phyloP scores from a whole-genome alignment of 768 basidiomycete species.

The Brasilioporus rufonigricans region DNA sequence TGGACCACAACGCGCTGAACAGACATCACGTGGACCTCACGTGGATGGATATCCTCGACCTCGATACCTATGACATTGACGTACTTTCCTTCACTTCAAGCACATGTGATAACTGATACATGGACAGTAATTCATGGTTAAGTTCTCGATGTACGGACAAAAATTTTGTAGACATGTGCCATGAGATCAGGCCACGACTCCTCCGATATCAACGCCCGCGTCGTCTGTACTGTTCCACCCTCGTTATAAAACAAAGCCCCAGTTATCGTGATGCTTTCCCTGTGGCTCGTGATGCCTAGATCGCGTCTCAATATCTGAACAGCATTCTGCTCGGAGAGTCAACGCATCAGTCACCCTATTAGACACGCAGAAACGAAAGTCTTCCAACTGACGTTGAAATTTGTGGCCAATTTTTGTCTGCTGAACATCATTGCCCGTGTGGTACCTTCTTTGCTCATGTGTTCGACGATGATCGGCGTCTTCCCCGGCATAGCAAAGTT shows the following conservation, averaged over 20 bases:
- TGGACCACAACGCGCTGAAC: slow-evolving; percentile 8
- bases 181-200: slow-evolving; percentile 11
- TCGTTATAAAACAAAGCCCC: slow-evolving; percentile 8
- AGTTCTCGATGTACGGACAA: not conserved
- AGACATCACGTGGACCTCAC: slow-evolving; percentile 20
- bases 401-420: not conserved
- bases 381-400: not conserved
- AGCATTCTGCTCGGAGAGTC: not conserved
- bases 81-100: not conserved
- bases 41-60: not conserved
- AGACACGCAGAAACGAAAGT: not conserved
- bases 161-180: slow-evolving; percentile 3
- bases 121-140: not conserved
- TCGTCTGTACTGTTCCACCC: not conserved
- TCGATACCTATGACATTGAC: too few relatives aligned
- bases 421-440: slow-evolving; percentile 11
- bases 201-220: not conserved
- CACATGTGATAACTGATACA: too few relatives aligned
- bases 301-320: not conserved
- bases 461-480: slow-evolving; percentile 4
- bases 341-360: not conserved
- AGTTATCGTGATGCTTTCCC: slow-evolving; percentile 3
- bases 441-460: not conserved
- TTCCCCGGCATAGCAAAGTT: slow-evolving; percentile 2
- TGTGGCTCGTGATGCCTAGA: not conserved